Conservation (phyloP, 2,329 filamentous ascomycete genomes). For the Exserohilum turcica region DNA sequence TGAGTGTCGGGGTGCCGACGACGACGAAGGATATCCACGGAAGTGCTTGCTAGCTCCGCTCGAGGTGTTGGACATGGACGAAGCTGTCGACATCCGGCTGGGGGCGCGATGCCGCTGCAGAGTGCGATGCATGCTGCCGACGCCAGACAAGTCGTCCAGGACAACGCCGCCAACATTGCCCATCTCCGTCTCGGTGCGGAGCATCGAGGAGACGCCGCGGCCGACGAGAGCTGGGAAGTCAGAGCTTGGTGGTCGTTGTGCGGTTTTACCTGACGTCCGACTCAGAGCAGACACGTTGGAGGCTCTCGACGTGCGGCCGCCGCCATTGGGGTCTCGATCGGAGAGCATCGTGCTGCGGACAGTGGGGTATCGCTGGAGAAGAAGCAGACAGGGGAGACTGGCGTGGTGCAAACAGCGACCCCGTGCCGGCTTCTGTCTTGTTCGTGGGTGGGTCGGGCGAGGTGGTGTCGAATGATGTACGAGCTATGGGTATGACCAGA, state of each 20-base stretch:
- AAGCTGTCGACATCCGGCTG: conserved; percentile 49
- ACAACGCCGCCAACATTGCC: conserved; percentile 50
- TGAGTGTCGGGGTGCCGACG: conserved; percentile 48
- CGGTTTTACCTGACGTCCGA: conserved; percentile 38
- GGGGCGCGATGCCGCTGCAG: conserved; percentile 38
- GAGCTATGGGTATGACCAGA: conserved; percentile 25
- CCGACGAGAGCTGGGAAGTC: conserved; percentile 38
- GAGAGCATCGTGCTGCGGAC: conserved; percentile 49
- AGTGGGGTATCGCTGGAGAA: background rate
- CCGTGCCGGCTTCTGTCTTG: conserved; percentile 4
- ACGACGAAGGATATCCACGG: conserved; percentile 47
- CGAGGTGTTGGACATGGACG: conserved; percentile 51
- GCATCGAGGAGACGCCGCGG: conserved; percentile 56
- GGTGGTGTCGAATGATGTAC: conserved; percentile 22
- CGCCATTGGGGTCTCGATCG: conserved; percentile 52
- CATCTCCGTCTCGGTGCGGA: conserved; percentile 56
- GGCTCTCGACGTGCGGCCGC: conserved; percentile 54
- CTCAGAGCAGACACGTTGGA: conserved; percentile 52
- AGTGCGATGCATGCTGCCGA: conserved; percentile 46
- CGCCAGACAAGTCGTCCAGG: conserved; percentile 45
- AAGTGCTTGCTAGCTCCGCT: conserved; percentile 44
- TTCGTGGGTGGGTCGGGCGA: conserved; percentile 10
- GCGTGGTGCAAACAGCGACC: conserved; percentile 1
- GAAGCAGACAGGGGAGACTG: background rate
- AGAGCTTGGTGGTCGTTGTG: conserved; percentile 32